phyloP scores from a whole-genome alignment of 768 basidiomycete species.

The Serendipita sp. region DNA sequence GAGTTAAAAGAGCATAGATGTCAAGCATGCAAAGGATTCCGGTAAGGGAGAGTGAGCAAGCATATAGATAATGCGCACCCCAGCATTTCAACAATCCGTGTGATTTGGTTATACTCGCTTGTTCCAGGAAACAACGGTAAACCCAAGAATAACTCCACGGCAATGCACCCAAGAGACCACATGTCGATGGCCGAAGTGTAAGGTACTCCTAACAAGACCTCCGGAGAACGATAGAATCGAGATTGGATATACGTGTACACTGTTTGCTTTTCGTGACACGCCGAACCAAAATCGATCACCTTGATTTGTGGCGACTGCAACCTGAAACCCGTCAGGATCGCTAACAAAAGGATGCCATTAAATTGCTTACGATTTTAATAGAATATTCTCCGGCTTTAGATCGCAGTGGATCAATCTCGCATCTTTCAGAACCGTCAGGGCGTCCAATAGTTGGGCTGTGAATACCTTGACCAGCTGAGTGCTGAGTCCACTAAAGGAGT shows the following conservation, averaged over 20 bases:
- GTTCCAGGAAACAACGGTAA: constrained; percentile 95
- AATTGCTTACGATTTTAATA: constrained; percentile 69
- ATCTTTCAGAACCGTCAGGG: constrained; percentile 83
- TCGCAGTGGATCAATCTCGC: constrained; percentile 96
- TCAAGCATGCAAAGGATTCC: background rate
- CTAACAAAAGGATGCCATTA: constrained; percentile 12
- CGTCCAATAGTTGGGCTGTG: constrained; percentile 86
- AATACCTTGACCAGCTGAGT: constrained; percentile 98
- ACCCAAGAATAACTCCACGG: constrained; percentile 93
- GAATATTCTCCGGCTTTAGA: constrained; percentile 95
- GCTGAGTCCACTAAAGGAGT: constrained; percentile 93
- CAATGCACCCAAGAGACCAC: constrained; percentile 99
- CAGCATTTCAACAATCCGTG: constrained; percentile 94
- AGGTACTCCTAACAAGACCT: constrained; percentile 86
- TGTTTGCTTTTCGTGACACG: constrained; percentile 98
- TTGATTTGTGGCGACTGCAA: constrained; percentile 96
- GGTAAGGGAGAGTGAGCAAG: background rate
- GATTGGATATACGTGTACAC: constrained; percentile 99
- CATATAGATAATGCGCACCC: constrained; percentile 42
- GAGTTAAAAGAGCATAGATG: background rate
- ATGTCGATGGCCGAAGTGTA: constrained; percentile 95
- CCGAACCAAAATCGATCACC: constrained; percentile 97
- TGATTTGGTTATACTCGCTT: constrained; percentile 97
- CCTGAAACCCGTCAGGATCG: constrained; percentile 24
- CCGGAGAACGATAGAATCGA: constrained; percentile 94